Percentiles rank a stretch among this genome's conserved stretches.
Conservation (phyloP, 306 rosid species). For the Argentina anserina region DNA sequence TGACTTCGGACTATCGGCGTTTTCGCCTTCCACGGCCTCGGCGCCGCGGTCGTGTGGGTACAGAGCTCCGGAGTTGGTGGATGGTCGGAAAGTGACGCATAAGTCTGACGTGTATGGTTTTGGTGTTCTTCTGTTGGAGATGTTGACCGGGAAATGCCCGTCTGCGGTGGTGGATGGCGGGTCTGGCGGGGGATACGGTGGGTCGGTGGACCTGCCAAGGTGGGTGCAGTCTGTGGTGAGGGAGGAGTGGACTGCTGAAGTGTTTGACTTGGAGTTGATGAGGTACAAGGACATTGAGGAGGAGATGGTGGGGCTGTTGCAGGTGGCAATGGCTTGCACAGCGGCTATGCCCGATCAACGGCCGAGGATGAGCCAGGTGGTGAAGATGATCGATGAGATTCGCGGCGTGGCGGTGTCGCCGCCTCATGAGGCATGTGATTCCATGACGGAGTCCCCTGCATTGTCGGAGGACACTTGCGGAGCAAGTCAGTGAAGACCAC, state of each 20-base stretch:
- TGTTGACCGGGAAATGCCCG: constrained; percentile 84
- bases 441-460: constrained; percentile 52
- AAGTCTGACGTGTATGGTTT: constrained; percentile 74
- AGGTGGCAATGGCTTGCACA: constrained; percentile 62
- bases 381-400: constrained; percentile 73
- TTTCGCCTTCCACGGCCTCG: constrained; percentile 22
- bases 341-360: constrained; percentile 58
- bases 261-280: constrained; percentile 88
- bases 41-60: constrained; percentile 57
- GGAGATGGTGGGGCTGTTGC: constrained; percentile 84
- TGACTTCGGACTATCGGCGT: constrained; percentile 69
- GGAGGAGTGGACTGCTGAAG: constrained; percentile 96
- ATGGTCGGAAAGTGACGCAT: constrained; percentile 53
- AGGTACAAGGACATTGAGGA: constrained; percentile 85
- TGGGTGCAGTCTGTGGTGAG: constrained; percentile 94
- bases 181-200: constrained; percentile 40
- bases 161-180: constrained; percentile 46
- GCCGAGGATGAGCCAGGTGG: constrained; percentile 77
- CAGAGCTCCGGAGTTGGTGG: constrained; percentile 65
- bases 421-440: constrained; percentile 45
- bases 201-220: constrained; percentile 55
- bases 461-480: constrained; percentile 56
- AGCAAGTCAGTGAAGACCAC: constrained; percentile 33
- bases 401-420: constrained; percentile 55
- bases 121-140: constrained; percentile 75